Base-by-base conservation (phyloP, 805 yeast species). In the Ogataea glucozyma region DNA sequence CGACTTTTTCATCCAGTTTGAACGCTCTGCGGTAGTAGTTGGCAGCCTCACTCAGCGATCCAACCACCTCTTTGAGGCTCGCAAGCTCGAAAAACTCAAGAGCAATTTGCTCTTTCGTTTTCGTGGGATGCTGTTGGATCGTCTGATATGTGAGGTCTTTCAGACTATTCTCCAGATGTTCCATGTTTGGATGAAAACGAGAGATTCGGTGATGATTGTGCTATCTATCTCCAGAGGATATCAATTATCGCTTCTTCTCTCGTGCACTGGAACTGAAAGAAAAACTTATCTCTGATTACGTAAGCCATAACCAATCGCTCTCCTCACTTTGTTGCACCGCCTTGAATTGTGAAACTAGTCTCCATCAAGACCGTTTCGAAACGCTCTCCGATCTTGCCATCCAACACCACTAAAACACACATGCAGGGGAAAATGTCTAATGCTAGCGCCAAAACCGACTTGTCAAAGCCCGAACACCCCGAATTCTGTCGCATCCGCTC, bases 31-130 rank as follows among this genome's bases (percentile, higher is more conserved):
- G 69, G 62, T 89, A 89, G 50, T 66, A 74, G 37, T 70, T 76
- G 20, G 87, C 79, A 1, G 96, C 96, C 55, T 88, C 96, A n/a
- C 86, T 74, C 78, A 88, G 73, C 47, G 79, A 69, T 0, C 96
- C 96, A 38, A 71, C 75, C 24, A 75, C 67, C 62, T 89, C 97
- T 56, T 82, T 82, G 36, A 73, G 78, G 0, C 82, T 77, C 3
- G 88, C 97, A 38, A 71, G 62, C 52, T 84, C 88, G 67, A 86
- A 88, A 17, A 77, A 65, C 39, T 69, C 71, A 31, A 88, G 65
- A 2, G 96, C 95, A 24, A 62, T 50, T 17, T 63, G 54, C 35
- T 67, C 65, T 35, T 44, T 48, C 13, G 58, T 38, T 40, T 58
- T 60, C 1, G 57, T 59, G 4, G 67, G 64, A 47, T 63, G 65